These are phyloP conservation scores for Fragosphaeria purpurea DNA, from an alignment of 2,329 filamentous ascomycete species.

Conservation along the genomic window DNA sequence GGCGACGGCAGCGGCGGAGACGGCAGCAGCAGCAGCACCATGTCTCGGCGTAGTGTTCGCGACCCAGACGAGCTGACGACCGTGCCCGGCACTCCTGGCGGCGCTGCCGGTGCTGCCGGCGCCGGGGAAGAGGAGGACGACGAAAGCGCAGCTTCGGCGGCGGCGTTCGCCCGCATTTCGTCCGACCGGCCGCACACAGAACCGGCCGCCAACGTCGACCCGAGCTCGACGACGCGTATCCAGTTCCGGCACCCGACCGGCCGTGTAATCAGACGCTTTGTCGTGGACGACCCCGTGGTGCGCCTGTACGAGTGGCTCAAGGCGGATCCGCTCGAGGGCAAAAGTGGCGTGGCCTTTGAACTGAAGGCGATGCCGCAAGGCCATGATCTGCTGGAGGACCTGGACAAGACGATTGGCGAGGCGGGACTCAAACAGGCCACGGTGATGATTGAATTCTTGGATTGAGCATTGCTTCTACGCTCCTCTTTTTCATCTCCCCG, in stretches of 20 bases:
- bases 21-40: constrained; percentile 24
- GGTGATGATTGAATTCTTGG: constrained; percentile 86
- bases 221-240: constrained; percentile 70
- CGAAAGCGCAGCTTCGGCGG: constrained; percentile 16
- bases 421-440: constrained; percentile 85
- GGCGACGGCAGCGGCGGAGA: neutral
- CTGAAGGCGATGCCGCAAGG: constrained; percentile 70
- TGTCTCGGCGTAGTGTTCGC: constrained; percentile 44
- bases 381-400: constrained; percentile 67
- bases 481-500: no score
- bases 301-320: constrained; percentile 96
- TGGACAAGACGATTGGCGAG: constrained; percentile 67
- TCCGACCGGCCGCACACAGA: constrained; percentile 65
- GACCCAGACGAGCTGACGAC: constrained; percentile 88
- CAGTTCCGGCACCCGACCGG: constrained; percentile 84
- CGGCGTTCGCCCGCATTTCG: constrained; percentile 62
- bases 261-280: constrained; percentile 79
- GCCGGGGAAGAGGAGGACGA: constrained; percentile 30
- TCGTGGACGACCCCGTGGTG: constrained; percentile 62
- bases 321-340: constrained; percentile 71
- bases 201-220: constrained; percentile 50
- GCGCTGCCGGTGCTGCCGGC: constrained; percentile 43
- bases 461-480: constrained; percentile 19
- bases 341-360: constrained; percentile 71
- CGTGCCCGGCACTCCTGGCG: constrained; percentile 24